Evolutionary conservation across 2,329 filamentous ascomycete species (phyloP), one percentile per base, ranked within the genome.

Genomic region (Botrytis hyacinthi): DNA sequence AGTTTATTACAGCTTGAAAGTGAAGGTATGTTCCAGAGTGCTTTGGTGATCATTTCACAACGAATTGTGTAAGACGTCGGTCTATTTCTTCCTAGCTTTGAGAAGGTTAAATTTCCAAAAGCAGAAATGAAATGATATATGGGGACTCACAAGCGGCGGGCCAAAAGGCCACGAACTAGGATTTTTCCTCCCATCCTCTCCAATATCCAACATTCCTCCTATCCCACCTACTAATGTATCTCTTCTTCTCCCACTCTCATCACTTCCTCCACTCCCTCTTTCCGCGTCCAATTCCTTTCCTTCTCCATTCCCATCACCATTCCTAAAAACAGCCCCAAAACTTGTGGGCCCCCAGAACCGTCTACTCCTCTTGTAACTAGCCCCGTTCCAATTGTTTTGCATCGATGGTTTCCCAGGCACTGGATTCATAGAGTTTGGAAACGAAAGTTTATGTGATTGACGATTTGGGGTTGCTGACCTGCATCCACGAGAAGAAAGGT

Each of bases 341-440:
- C 76, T 79, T 1, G 79, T 80, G 4, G 78, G 78, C 1, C 79
- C 79, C 60, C 77, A 76, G 62, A 78, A 80, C 29, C 73, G 70
- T 4, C 75, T 72, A n/a, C 78, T 79, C 5, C 73, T 68, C 60
- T 73, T 76, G 72, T 75, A 78, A 16, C 76, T 71, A 5, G 75
- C 72, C 22, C 73, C 57, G 57, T 76, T 77, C 77, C 76, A 79
- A 37, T 66, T 48, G 37, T 51, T 37, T 10, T 37, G 22, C 63
- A 66, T 32, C 8, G 44, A n/a, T 16, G 44, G 20, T 2, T 18
- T 66, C 7, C 22, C 63, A 12, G 6, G 32, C 22, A 8, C 37
- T n/a, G 22, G 14, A n/a, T 66, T 8, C 2, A 37, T 14, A 18
- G 26, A 18, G 3, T 66, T 66, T 26, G 63, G 22, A 48, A n/a